phyloP scores from a whole-genome alignment of 495 filamentous ascomycete genomes.

The Pyrenula massariospora region DNA sequence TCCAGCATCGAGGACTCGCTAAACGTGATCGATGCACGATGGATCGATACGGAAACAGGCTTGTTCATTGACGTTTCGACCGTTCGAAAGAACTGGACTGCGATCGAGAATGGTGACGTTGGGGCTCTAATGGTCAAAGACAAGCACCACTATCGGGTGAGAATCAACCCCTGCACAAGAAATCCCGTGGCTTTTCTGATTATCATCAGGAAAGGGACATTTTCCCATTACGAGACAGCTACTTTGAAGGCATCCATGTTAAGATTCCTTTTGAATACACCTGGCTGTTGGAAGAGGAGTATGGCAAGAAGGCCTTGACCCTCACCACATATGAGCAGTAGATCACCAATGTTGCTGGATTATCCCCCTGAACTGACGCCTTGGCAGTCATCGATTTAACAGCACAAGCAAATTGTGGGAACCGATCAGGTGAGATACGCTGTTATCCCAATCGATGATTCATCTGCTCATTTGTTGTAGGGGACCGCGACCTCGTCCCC shows the following conservation, averaged over 20 bases:
- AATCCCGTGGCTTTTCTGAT: background rate
- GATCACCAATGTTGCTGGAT: slow-evolving; percentile 11
- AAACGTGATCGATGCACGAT: slow-evolving; percentile 51
- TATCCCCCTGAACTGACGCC: background rate
- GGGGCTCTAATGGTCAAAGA: slow-evolving; percentile 46
- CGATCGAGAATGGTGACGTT: slow-evolving; percentile 17
- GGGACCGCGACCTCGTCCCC: background rate
- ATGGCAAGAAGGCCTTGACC: slow-evolving; percentile 53
- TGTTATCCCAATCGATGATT: too few relatives aligned
- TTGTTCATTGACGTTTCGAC: slow-evolving; percentile 55
- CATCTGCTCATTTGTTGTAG: too few relatives aligned
- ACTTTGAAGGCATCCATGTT: slow-evolving; percentile 66
- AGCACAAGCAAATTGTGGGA: slow-evolving; percentile 23
- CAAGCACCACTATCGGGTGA: slow-evolving; percentile 37
- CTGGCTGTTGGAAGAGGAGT: slow-evolving; percentile 62
- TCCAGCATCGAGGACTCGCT: slow-evolving; percentile 26
- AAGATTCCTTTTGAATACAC: slow-evolving; percentile 68
- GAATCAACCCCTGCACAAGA: slow-evolving; percentile 4
- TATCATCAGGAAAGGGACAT: slow-evolving; percentile 46
- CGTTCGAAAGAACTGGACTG: slow-evolving; percentile 31
- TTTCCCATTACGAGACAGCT: slow-evolving; percentile 65
- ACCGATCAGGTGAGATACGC: slow-evolving; percentile 7
- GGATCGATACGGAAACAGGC: slow-evolving; percentile 49
- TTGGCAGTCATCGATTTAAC: slow-evolving; percentile 24
- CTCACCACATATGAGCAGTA: slow-evolving; percentile 52